Evolutionary conservation across 495 filamentous ascomycete species (phyloP).

Genomic region (Xylaria palmicola): DNA sequence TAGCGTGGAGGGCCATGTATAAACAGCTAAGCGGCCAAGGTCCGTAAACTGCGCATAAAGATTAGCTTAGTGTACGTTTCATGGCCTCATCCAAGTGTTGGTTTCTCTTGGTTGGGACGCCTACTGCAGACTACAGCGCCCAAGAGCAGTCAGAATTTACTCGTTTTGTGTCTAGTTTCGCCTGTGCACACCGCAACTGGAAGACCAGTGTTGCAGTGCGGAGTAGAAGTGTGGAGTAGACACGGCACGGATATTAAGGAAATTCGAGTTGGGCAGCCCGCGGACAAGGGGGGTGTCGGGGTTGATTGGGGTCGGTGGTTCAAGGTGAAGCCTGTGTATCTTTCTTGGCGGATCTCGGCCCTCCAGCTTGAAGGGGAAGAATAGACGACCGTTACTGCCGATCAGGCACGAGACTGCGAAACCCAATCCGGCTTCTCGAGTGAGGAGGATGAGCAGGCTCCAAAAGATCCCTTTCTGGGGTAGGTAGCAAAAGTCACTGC

Average conservation of each 20-base stretch:
- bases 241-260: constrained; percentile 13
- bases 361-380: not conserved
- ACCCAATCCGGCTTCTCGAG: not conserved
- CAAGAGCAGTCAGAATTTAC: not conserved
- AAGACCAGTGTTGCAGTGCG: constrained; percentile 9
- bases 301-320: too few species aligned
- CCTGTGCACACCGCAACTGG: not conserved
- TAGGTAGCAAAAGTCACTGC: not conserved
- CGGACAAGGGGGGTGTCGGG: not conserved
- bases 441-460: not conserved
- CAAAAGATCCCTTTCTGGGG: not conserved
- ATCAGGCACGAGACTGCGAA: constrained; percentile 9
- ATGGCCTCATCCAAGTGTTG: not conserved
- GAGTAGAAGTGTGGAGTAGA: constrained; percentile 14
- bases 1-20: not conserved
- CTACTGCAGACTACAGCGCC: not conserved
- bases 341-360: constrained; percentile 4
- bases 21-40: not conserved
- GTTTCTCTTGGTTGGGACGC: not conserved
- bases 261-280: not conserved
- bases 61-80: constrained; percentile 4
- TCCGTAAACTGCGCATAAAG: not conserved
- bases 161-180: not conserved
- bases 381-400: constrained; percentile 12
- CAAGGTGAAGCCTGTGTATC: constrained; percentile 1